phyloP scores from a whole-genome alignment of 179 eudicot species.

The Sideroxylon spinosum region DNA sequence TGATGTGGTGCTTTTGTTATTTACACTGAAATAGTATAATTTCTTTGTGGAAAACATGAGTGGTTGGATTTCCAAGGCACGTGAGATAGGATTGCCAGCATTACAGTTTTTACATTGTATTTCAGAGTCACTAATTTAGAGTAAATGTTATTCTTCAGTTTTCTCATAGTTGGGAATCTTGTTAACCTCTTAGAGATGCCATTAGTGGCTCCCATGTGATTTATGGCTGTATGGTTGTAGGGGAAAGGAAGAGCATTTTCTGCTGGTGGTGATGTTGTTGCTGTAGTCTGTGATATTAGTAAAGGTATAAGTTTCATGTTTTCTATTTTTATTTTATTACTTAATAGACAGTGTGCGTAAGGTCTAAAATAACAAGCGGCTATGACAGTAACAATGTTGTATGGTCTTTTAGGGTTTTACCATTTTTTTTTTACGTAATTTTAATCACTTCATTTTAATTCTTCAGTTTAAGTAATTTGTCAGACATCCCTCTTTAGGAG shows the following conservation, averaged over 20 bases:
- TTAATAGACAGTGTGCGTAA: no score
- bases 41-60: no score
- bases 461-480: neutral
- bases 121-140: neutral
- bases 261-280: constrained; percentile 81
- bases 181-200: neutral
- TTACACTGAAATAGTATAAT: neutral
- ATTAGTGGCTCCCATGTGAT: neutral
- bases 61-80: no score
- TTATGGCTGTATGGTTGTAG: constrained; percentile 25
- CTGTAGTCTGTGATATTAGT: constrained; percentile 55
- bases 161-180: neutral
- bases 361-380: neutral
- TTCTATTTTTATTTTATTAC: neutral
- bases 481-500: neutral
- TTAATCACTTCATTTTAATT: neutral
- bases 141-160: neutral
- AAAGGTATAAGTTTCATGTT: constrained; percentile 18
- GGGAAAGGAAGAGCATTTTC: constrained; percentile 82
- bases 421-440: neutral
- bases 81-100: no score
- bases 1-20: neutral
- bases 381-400: no score
- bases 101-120: neutral
- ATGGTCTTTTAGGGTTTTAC: neutral